Evolutionary conservation across 2,329 filamentous ascomycete genomes (phyloP), one percentile per base, ranked within the genome.

Genomic region (Epichloe scottii): DNA sequence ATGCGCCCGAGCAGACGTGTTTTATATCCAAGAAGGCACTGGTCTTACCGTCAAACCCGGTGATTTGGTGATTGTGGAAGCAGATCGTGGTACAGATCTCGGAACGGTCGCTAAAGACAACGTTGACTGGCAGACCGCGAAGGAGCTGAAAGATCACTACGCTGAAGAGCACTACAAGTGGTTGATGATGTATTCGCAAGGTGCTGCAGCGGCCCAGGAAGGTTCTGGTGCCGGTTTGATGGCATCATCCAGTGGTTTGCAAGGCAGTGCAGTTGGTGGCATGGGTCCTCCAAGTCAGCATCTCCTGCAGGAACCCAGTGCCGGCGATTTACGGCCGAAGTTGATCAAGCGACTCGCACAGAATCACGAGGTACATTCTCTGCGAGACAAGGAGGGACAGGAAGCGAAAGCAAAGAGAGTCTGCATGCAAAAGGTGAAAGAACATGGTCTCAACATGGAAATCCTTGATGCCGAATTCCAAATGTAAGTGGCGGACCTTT

Each of bases 381-480:
- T 98, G 57, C 83, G 89, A 54, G 93, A 97, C 61, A 98, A 98
- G 66, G 93, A 98, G 71, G 91, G 90, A 39, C 93, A 94, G 56
- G 93, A 98, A 67, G 93, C 93, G 17, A 97, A 97, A 67, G 93
- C 93, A 1, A 97, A 98, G 72, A 82, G 93, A 51, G 85, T 95
- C 42, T 96, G 90, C 65, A 93, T 95, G 74, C 88, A 95, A 61
- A 98, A 97, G 68, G 93, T 96, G 50, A 86, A 86, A 58, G 91
- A 97, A 62, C 90, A 97, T 66, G 84, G 88, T 46, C 76, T 97
- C 30, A 90, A 94, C 60, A 97, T 98, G 93, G 93, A 98, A 67
- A 97, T 98, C 56, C 79, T 98, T 6, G 93, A 98, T 69, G 93
- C 93, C 4, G 93, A 98, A 66, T 98, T 96, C 64, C 93, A 98